Conservation (phyloP, 2,329 filamentous ascomycete genomes). For the Colletotrichum noveboracense region DNA sequence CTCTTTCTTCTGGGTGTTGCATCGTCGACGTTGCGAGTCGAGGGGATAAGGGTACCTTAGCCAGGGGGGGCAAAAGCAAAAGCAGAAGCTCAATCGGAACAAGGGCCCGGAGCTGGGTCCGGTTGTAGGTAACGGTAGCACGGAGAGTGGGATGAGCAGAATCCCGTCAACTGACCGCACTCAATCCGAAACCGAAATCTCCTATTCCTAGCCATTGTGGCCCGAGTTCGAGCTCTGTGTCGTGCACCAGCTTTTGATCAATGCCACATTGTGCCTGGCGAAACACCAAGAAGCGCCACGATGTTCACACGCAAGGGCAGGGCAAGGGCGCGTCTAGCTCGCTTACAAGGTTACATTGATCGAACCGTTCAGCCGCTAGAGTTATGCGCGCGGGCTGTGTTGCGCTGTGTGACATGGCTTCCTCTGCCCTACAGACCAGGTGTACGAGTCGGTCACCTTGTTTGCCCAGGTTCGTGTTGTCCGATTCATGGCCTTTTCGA, state of each 20-base stretch:
- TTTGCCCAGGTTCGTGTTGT: background rate
- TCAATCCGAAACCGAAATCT: slow-evolving; percentile 8
- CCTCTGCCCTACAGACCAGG: background rate
- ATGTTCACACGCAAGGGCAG: background rate
- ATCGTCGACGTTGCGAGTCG: background rate
- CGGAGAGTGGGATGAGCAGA: background rate
- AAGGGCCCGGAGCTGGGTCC: background rate
- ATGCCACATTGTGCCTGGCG: background rate
- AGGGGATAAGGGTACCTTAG: background rate
- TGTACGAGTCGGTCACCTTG: background rate
- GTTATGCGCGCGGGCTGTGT: background rate
- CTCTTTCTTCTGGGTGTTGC: background rate
- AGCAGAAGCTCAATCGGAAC: background rate
- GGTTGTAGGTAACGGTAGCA: background rate
- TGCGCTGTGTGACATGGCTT: background rate
- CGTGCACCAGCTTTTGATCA: background rate
- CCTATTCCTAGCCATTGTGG: slow-evolving; percentile 2
- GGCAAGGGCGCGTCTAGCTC: slow-evolving; percentile 13
- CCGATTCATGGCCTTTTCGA: background rate
- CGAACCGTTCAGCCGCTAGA: background rate
- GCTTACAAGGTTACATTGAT: slow-evolving; percentile 2
- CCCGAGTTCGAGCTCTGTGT: background rate
- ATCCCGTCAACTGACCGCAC: background rate
- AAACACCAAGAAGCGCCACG: background rate
- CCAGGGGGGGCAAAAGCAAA: background rate